A percentile compares a stretch with the other conserved stretches of the same genome.
Evolutionary conservation across 305 asterid genomes (phyloP).

Genomic region (Rubia occidens): DNA sequence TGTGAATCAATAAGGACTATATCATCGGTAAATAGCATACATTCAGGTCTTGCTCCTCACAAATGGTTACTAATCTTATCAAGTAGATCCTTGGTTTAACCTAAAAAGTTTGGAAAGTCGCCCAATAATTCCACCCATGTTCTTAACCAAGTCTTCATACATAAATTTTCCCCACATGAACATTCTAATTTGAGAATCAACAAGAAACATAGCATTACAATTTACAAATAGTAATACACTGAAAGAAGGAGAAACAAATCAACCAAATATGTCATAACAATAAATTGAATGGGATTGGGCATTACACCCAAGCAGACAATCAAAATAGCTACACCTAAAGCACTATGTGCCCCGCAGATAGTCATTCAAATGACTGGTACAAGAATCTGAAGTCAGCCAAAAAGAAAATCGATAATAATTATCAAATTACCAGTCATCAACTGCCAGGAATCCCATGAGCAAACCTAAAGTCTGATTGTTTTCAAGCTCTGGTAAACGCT

Average conservation of each 20-base stretch:
- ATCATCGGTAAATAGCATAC: too few relatives aligned
- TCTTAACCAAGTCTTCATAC: too few relatives aligned
- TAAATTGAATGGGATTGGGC: neutral
- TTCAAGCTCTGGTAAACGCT: slow-evolving; percentile 67
- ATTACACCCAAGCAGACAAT: slow-evolving; percentile 2
- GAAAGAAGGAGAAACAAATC: neutral
- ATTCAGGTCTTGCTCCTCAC: too few relatives aligned
- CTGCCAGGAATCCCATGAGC: slow-evolving; percentile 87
- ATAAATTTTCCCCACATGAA: too few relatives aligned
- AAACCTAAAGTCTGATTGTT: slow-evolving; percentile 81
- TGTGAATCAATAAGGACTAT: too few relatives aligned
- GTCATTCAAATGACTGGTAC: neutral
- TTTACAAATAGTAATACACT: neutral
- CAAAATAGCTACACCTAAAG: neutral
- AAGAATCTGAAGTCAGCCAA: neutral
- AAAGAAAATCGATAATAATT: slow-evolving; percentile 6
- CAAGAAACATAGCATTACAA: neutral
- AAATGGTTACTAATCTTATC: too few relatives aligned
- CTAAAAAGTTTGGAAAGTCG: too few relatives aligned
- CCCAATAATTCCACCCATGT: too few relatives aligned
- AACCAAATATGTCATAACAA: neutral
- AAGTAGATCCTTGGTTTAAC: too few relatives aligned
- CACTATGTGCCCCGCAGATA: neutral
- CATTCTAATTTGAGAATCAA: neutral
- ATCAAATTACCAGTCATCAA: slow-evolving; percentile 80